These are phyloP conservation scores for Mycogone perniciosa DNA, from an alignment of 2,329 filamentous ascomycete species.

Conservation along the genomic window DNA sequence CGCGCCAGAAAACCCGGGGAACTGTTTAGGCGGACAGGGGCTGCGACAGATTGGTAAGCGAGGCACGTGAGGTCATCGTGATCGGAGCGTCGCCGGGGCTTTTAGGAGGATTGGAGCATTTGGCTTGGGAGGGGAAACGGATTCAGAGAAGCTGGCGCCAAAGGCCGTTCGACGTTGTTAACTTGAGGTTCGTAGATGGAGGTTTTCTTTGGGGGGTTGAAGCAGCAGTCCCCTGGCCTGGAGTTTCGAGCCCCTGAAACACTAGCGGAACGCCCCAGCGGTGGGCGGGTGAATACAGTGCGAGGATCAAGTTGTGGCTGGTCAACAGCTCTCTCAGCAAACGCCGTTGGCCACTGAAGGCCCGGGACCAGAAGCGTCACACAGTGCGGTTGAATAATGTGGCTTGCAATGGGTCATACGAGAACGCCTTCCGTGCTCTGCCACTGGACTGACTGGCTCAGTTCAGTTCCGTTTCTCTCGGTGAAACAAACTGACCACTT, in stretches of 20 bases:
- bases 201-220: not conserved
- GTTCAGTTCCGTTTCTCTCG: not conserved
- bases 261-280: slow-evolving; percentile 9
- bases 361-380: not conserved
- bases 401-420: no score
- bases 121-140: not conserved
- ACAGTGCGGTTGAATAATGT: not conserved
- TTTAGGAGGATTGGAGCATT: slow-evolving; percentile 5
- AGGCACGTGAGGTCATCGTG: slow-evolving; percentile 27
- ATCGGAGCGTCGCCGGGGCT: slow-evolving; percentile 9
- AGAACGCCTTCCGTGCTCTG: no score
- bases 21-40: slow-evolving; percentile 25
- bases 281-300: slow-evolving; percentile 12
- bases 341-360: slow-evolving; percentile 2
- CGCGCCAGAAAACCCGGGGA: slow-evolving; percentile 11
- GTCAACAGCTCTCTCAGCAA: not conserved
- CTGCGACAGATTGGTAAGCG: slow-evolving; percentile 19
- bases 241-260: slow-evolving; percentile 13
- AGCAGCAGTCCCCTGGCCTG: not conserved
- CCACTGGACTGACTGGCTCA: not conserved
- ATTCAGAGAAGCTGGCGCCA: no score
- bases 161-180: no score
- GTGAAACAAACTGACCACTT: not conserved
- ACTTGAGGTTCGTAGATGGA: no score
- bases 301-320: not conserved